Conservation (phyloP, 805 yeast species). For the Nakazawaea anatomiae region DNA sequence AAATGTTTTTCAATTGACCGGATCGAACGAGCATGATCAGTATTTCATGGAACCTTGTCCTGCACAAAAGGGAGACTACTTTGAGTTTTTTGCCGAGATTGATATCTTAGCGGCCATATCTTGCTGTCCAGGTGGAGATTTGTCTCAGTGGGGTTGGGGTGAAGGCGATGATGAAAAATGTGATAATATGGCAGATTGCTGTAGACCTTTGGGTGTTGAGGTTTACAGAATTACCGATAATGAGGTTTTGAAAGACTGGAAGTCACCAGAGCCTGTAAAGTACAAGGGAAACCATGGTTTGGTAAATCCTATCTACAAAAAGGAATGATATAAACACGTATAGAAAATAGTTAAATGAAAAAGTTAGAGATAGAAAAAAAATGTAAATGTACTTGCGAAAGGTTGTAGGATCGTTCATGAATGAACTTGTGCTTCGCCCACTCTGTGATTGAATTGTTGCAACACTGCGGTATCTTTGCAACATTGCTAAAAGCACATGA, state of each 20-base stretch:
- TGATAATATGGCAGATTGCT: slow-evolving; percentile 52
- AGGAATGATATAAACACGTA: not conserved
- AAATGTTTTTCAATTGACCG: slow-evolving; percentile 66
- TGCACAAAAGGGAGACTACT: slow-evolving; percentile 51
- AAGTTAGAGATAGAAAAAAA: not conserved
- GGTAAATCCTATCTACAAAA: slow-evolving; percentile 17
- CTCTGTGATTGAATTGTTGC: not conserved
- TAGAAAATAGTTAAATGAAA: not conserved
- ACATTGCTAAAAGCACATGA: not conserved
- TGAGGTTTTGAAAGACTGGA: slow-evolving; percentile 42
- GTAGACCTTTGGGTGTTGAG: slow-evolving; percentile 59
- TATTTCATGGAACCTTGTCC: slow-evolving; percentile 71
- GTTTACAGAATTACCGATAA: slow-evolving; percentile 49
- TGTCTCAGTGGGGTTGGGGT: slow-evolving; percentile 69
- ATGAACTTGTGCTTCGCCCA: slow-evolving; percentile 3
- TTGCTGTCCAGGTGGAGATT: slow-evolving; percentile 69
- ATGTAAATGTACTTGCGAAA: not conserved
- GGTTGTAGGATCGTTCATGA: not conserved
- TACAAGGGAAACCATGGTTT: slow-evolving; percentile 58
- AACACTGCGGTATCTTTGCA: not conserved
- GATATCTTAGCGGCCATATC: slow-evolving; percentile 59
- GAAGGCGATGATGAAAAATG: slow-evolving; percentile 40
- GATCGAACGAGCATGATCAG: slow-evolving; percentile 57
- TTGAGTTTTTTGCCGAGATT: slow-evolving; percentile 63
- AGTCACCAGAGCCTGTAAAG: slow-evolving; percentile 40